A percentile compares a stretch with the other conserved stretches of the same genome.
phyloP scores from a whole-genome alignment of 2,329 filamentous ascomycete genomes.

The Xylaria sp. region DNA sequence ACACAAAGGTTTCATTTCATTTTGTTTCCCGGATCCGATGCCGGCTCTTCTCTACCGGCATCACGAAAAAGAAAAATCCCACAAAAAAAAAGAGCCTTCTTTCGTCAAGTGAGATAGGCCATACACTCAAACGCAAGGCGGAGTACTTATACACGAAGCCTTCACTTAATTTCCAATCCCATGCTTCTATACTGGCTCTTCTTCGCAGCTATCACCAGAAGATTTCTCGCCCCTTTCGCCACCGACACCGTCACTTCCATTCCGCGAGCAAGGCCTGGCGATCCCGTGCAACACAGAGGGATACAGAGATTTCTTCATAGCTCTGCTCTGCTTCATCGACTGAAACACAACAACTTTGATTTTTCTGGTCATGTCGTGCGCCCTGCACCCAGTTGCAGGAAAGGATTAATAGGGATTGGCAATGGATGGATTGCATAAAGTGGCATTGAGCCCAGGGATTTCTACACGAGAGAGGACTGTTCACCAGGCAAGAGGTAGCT shows the following conservation, averaged over 20 bases:
- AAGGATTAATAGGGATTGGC: too few relatives aligned
- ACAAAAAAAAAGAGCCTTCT: neutral
- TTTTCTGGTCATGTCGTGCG: too few relatives aligned
- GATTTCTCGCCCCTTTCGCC: too few relatives aligned
- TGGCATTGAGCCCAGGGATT: neutral
- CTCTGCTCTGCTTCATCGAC: neutral
- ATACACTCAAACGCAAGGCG: neutral
- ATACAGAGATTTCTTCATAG: neutral
- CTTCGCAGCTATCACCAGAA: too few relatives aligned
- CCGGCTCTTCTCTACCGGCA: neutral
- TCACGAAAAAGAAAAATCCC: too few relatives aligned
- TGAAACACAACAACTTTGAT: too few relatives aligned
- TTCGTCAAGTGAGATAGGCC: neutral
- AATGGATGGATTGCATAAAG: slow-evolving; percentile 3
- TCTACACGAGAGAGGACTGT: neutral
- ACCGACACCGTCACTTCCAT: too few relatives aligned
- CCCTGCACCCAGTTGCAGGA: too few relatives aligned
- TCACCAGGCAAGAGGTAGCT: neutral
- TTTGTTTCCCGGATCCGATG: neutral
- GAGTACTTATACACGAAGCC: neutral
- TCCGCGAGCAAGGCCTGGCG: too few relatives aligned
- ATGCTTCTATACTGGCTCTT: too few relatives aligned
- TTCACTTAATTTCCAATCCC: too few relatives aligned
- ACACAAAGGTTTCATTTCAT: neutral
- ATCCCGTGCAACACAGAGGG: neutral